These are phyloP conservation scores for Papiliotrema laurentii DNA, from an alignment of 1,284 basidiomycete species.

Conservation along the genomic window DNA sequence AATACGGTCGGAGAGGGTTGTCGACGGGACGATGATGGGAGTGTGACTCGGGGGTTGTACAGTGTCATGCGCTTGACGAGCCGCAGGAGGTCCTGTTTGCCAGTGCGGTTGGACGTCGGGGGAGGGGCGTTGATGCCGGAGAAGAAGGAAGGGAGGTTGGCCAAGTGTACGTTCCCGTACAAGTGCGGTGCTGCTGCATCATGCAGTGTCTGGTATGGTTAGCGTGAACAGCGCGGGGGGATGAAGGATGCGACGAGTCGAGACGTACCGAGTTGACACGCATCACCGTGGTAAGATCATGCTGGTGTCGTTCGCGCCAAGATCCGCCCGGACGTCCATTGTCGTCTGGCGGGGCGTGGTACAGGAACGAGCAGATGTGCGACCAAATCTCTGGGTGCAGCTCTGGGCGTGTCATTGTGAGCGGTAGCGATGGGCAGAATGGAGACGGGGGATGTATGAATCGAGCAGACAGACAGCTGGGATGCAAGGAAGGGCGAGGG, in stretches of 20 bases:
- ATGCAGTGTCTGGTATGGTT: slow-evolving; percentile 7
- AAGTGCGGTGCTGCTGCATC: slow-evolving; percentile 5
- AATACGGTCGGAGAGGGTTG: slow-evolving; percentile 5
- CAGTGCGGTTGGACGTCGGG: neutral
- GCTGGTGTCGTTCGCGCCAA: slow-evolving; percentile 4
- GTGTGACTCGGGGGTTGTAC: slow-evolving; percentile 5
- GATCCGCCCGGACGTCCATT: slow-evolving; percentile 1
- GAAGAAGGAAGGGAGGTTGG: slow-evolving; percentile 7
- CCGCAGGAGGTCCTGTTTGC: neutral
- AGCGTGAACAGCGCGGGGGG: neutral
- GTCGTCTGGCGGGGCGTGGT: neutral
- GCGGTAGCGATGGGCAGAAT: neutral
- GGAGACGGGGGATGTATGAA: neutral
- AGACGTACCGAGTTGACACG: slow-evolving; percentile 4
- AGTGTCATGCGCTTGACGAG: slow-evolving; percentile 2
- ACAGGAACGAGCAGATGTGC: slow-evolving; percentile 5
- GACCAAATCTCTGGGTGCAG: slow-evolving; percentile 3
- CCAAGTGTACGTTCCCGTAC: neutral
- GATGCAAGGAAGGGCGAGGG: neutral
- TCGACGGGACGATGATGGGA: neutral
- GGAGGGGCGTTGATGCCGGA: neutral
- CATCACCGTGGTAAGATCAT: slow-evolving; percentile 3
- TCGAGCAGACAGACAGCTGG: neutral
- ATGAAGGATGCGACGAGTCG: neutral
- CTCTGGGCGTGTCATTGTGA: neutral